Conservation (phyloP, 768 basidiomycete genomes). For the Boletellus emodensis region DNA sequence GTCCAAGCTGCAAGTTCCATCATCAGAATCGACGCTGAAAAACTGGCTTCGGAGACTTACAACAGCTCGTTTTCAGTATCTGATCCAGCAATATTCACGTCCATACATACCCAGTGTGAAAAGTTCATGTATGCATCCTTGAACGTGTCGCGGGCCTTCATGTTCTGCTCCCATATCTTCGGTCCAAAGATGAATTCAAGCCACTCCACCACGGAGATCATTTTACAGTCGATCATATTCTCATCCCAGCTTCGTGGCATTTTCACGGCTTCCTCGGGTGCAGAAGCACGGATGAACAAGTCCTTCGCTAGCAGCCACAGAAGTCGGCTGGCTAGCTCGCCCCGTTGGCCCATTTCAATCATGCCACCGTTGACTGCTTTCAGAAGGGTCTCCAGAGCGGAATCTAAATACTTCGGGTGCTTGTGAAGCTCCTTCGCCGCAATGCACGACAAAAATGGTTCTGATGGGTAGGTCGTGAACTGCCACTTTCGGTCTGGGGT, state of each 20-base stretch:
- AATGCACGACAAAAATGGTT: constrained; percentile 8
- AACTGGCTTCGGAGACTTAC: not conserved
- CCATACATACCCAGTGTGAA: no score
- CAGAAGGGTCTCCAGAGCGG: not conserved
- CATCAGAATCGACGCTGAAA: not conserved
- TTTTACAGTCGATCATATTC: no score
- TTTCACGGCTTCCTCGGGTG: no score
- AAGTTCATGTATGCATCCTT: constrained; percentile 6
- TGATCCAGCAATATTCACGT: constrained; percentile 3
- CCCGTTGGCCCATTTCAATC: no score
- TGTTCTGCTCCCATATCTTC: not conserved
- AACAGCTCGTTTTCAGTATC: not conserved
- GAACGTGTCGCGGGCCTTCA: not conserved
- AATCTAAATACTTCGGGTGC: not conserved
- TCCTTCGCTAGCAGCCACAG: no score
- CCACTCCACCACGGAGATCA: no score
- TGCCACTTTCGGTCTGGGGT: constrained; percentile 1
- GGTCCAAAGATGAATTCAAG: no score
- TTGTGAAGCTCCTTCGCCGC: constrained; percentile 1
- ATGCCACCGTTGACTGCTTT: no score
- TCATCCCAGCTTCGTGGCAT: no score
- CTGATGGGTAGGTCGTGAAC: constrained; percentile 11
- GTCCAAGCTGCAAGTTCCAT: not conserved
- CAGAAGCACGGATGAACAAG: no score
- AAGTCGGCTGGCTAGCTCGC: no score